phyloP scores from a whole-genome alignment of 768 basidiomycete species.

The Pulveroboletus sp. region DNA sequence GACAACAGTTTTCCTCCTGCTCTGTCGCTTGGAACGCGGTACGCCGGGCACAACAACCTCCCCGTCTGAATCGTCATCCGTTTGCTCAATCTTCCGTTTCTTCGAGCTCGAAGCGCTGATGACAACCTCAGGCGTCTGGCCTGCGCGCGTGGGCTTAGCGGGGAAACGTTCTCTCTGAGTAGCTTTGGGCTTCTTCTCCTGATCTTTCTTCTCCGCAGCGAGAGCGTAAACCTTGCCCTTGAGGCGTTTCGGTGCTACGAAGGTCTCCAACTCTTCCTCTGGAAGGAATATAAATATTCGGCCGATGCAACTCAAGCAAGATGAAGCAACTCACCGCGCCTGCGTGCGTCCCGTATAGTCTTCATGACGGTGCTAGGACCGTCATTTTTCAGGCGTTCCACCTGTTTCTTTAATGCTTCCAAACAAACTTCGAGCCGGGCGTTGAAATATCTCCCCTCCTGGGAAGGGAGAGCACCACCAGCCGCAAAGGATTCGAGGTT shows the following conservation, averaged over 20 bases:
- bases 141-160: conserved; percentile 34
- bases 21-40: conserved; percentile 37
- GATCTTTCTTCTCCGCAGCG: conserved; percentile 40
- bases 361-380: conserved; percentile 62
- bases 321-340: conserved; percentile 46
- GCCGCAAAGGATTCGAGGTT: conserved; percentile 72
- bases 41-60: conserved; percentile 38
- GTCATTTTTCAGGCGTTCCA: conserved; percentile 62
- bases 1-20: conserved; percentile 37
- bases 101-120: conserved; percentile 35
- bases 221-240: conserved; percentile 75
- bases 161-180: conserved; percentile 23
- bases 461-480: conserved; percentile 64
- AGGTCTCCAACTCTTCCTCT: conserved; percentile 53
- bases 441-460: conserved; percentile 87
- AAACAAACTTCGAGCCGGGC: conserved; percentile 70
- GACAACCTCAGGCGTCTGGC: conserved; percentile 56
- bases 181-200: conserved; percentile 18
- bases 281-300: conserved; percentile 16
- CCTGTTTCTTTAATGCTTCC: conserved; percentile 58
- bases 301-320: background rate
- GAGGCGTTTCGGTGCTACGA: conserved; percentile 59
- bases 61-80: conserved; percentile 21
- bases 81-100: conserved; percentile 16
- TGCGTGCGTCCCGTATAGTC: conserved; percentile 61